phyloP scores from a whole-genome alignment of 192 early-diverging fungal genomes.

The Rhizophlyctis rosea region DNA sequence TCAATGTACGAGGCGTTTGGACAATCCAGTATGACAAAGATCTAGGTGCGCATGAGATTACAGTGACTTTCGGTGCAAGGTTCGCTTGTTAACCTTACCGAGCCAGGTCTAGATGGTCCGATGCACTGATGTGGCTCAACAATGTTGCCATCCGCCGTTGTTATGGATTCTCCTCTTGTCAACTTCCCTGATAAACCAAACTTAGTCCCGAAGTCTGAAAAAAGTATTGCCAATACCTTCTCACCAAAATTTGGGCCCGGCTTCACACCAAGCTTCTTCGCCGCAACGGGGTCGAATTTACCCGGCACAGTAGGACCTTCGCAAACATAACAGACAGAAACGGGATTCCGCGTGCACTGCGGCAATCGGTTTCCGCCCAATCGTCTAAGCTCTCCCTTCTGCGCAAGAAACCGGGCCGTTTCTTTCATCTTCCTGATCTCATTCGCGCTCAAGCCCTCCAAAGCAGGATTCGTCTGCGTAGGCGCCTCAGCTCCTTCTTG shows the following conservation, averaged over 20 bases:
- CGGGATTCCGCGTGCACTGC: constrained; percentile 47
- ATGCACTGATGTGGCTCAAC: constrained; percentile 74
- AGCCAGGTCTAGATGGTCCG: constrained; percentile 53
- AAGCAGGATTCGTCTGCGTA: not conserved
- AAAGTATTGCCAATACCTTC: constrained; percentile 48
- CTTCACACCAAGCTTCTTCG: constrained; percentile 64
- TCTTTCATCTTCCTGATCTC: constrained; percentile 15
- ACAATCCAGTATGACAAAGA: constrained; percentile 39
- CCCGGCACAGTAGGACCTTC: constrained; percentile 70
- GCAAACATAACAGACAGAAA: constrained; percentile 71
- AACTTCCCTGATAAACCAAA: constrained; percentile 51
- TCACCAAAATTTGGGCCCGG: constrained; percentile 53
- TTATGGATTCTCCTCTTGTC: constrained; percentile 60
- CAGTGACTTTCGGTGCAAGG: no score
- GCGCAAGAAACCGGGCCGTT: constrained; percentile 57
- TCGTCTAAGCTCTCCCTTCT: constrained; percentile 57
- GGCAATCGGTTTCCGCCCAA: constrained; percentile 67
- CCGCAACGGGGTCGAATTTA: constrained; percentile 73
- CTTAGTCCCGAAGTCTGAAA: constrained; percentile 56
- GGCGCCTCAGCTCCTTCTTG: not conserved
- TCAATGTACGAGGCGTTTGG: constrained; percentile 32
- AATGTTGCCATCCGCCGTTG: constrained; percentile 55
- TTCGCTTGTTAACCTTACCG: constrained; percentile 59
- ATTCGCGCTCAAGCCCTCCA: no score
- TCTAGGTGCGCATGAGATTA: constrained; percentile 46